Conservation (phyloP, 306 rosid species). For the Rubus parviflorus region DNA sequence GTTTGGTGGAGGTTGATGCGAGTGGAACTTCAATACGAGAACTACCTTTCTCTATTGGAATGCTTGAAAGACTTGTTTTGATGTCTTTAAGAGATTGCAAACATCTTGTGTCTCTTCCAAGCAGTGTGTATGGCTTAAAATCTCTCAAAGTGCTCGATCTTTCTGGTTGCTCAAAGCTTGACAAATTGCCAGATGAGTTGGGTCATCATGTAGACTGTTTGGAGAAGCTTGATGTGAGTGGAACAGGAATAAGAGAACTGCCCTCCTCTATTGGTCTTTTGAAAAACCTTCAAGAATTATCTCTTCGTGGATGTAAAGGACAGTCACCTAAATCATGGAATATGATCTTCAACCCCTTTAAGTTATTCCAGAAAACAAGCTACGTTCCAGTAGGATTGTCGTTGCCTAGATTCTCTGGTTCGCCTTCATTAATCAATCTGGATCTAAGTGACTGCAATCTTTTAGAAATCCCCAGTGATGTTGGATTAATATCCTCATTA, state of each 20-base stretch:
- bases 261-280: not conserved
- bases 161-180: slow-evolving; percentile 11
- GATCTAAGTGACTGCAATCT: not conserved
- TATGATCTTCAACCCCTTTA: not conserved
- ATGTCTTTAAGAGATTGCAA: not conserved
- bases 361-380: not conserved
- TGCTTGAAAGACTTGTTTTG: not conserved
- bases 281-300: not conserved
- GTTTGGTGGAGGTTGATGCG: too few relatives aligned
- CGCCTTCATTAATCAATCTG: not conserved
- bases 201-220: not conserved
- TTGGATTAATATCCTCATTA: not conserved
- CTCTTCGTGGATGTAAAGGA: not conserved
- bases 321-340: not conserved
- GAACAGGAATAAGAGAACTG: not conserved
- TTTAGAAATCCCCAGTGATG: not conserved
- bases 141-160: not conserved
- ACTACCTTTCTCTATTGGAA: too few relatives aligned
- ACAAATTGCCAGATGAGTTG: slow-evolving; percentile 4
- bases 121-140: not conserved
- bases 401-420: not conserved
- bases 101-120: not conserved
- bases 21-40: too few relatives aligned
- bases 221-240: not conserved
- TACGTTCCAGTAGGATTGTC: not conserved